Evolutionary conservation across 2,329 filamentous ascomycete species (phyloP).

Genomic region (Myriosclerotinia curreyana): DNA sequence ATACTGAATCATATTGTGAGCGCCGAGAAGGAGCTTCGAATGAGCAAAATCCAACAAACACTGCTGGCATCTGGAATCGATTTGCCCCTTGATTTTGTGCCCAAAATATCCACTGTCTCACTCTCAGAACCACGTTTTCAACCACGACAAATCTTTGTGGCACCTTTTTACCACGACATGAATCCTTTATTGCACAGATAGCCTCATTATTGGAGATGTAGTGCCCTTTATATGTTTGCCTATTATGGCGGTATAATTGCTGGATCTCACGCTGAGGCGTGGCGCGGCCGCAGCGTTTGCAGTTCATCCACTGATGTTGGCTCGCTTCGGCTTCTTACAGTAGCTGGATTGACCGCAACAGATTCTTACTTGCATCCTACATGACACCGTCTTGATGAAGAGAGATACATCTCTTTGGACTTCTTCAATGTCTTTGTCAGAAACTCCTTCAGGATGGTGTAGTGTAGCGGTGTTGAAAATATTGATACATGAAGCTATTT

Average conservation of each 20-base stretch:
- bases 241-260: not conserved
- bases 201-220: not conserved
- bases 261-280: not conserved
- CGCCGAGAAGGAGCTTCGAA: not conserved
- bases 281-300: conserved; percentile 13
- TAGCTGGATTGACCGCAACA: not conserved
- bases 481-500: conserved; percentile 2
- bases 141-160: conserved; percentile 3
- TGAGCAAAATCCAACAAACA: not conserved
- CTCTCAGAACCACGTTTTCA: not conserved
- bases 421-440: not conserved
- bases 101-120: not conserved
- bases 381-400: not conserved
- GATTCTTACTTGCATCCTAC: conserved; percentile 1
- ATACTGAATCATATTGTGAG: not conserved
- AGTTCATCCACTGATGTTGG: conserved; percentile 4
- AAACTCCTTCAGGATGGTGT: not conserved
- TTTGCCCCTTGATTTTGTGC: not conserved
- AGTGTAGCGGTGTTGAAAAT: not conserved
- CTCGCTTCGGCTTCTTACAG: conserved; percentile 5
- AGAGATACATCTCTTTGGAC: not conserved
- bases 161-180: not conserved
- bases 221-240: not conserved
- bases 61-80: not conserved
- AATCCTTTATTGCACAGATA: not conserved